Evolutionary conservation across 2,329 filamentous ascomycete species (phyloP).

Genomic region (Diaporthe eres): DNA sequence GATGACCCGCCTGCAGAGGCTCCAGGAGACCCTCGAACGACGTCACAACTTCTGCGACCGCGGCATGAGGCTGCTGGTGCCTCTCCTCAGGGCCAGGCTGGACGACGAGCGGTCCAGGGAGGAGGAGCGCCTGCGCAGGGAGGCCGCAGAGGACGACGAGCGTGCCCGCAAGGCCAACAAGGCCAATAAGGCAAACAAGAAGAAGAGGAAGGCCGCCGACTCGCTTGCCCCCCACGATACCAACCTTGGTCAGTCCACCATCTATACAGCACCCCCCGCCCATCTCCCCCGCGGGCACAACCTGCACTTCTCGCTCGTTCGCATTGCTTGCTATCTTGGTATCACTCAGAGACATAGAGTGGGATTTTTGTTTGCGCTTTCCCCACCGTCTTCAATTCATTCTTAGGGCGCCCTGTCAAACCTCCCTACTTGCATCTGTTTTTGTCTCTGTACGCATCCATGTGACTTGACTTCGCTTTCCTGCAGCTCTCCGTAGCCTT

Average conservation of each 20-base stretch:
- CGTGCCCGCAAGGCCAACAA: constrained; percentile 60
- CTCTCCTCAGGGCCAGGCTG: constrained; percentile 73
- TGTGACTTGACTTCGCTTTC: background rate
- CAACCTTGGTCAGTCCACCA: constrained; percentile 50
- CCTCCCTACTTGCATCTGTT: background rate
- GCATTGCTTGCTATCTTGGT: background rate
- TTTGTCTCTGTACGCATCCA: background rate
- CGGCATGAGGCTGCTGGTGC: constrained; percentile 79
- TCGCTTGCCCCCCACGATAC: constrained; percentile 69
- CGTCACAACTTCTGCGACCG: constrained; percentile 78
- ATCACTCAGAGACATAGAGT: background rate
- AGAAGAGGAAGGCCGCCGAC: constrained; percentile 83
- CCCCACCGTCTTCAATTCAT: background rate
- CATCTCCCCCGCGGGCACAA: too few species aligned
- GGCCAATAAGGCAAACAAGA: constrained; percentile 78
- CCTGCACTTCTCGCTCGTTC: background rate
- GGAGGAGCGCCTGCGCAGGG: constrained; percentile 64
- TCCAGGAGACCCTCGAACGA: constrained; percentile 77
- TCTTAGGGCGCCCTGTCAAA: background rate
- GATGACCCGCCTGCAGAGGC: constrained; percentile 73
- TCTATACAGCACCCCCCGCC: too few species aligned
- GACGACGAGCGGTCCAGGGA: constrained; percentile 67
- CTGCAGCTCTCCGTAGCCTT: background rate
- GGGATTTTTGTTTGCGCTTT: background rate
- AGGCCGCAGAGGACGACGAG: constrained; percentile 62